Conservation (phyloP, 352 stramenopile genomes). For the Globisporangium recalcitrans region DNA sequence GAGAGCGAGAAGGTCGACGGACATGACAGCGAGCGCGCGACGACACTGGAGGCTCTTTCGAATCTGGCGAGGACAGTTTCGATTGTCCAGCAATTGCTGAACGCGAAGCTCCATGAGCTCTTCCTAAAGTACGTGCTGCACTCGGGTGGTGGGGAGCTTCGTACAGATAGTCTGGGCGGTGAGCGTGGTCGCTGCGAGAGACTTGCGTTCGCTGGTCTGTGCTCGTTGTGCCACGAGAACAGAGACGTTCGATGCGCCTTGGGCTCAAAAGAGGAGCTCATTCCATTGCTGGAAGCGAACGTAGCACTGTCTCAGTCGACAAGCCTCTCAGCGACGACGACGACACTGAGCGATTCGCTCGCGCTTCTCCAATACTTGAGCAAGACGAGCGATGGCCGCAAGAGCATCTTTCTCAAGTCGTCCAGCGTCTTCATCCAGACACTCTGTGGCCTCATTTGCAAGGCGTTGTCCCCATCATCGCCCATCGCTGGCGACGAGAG, state of each 20-base stretch:
- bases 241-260: constrained; percentile 28
- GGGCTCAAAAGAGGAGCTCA: constrained; percentile 16
- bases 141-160: neutral
- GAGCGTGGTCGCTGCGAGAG: constrained; percentile 2
- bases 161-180: constrained; percentile 1
- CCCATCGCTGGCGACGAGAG: neutral
- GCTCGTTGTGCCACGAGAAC: constrained; percentile 32
- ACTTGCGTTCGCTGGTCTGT: constrained; percentile 31
- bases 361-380: constrained; percentile 26
- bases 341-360: neutral
- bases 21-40: constrained; percentile 14
- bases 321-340: neutral
- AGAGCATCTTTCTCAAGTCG: constrained; percentile 18
- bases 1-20: constrained; percentile 1
- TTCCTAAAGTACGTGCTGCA: constrained; percentile 35
- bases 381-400: constrained; percentile 21
- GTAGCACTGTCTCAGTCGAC: too few relatives aligned
- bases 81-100: constrained; percentile 24
- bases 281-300: constrained; percentile 8
- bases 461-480: neutral
- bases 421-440: constrained; percentile 19
- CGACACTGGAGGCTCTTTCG: constrained; percentile 42
- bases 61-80: constrained; percentile 29
- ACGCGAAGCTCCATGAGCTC: constrained; percentile 43
- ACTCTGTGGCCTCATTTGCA: constrained; percentile 19